Conservation (phyloP, 2,329 filamentous ascomycete genomes). For the Teratosphaeria nubilosa region DNA sequence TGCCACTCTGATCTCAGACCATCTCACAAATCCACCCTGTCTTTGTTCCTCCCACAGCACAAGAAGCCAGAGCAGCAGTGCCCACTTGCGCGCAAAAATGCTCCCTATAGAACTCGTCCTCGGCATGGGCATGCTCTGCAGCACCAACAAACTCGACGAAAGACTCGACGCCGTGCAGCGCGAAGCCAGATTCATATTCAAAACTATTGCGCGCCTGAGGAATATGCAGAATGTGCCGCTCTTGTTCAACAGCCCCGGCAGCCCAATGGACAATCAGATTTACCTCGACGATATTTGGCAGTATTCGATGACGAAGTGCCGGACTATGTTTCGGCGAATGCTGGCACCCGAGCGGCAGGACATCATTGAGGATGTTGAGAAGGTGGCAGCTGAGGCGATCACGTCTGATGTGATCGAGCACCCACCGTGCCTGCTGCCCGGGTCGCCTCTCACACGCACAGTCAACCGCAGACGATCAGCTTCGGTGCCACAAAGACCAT, state of each 20-base stretch:
- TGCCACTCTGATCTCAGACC: background rate
- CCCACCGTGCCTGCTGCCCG: background rate
- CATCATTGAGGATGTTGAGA: background rate
- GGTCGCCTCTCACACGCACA: background rate
- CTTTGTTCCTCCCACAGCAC: background rate
- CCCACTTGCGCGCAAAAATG: background rate
- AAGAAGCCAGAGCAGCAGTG: background rate
- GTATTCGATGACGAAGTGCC: background rate
- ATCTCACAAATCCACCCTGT: background rate
- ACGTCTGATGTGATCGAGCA: background rate
- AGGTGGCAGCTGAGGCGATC: background rate
- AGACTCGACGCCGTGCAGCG: slow-evolving; percentile 6
- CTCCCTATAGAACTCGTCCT: background rate
- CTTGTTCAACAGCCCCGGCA: background rate
- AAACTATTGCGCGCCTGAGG: slow-evolving; percentile 5
- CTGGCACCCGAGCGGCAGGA: background rate
- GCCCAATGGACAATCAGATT: background rate
- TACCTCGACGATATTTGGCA: background rate
- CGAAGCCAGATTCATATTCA: slow-evolving; percentile 7
- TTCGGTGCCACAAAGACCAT: background rate
- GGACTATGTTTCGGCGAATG: background rate
- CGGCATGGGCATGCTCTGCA: background rate
- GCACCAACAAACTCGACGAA: slow-evolving; percentile 1
- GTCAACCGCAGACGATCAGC: background rate
- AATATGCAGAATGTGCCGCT: slow-evolving; percentile 5